These are phyloP conservation scores for Hericium alpestre DNA, from an alignment of 768 basidiomycete genomes.

Conservation along the genomic window DNA sequence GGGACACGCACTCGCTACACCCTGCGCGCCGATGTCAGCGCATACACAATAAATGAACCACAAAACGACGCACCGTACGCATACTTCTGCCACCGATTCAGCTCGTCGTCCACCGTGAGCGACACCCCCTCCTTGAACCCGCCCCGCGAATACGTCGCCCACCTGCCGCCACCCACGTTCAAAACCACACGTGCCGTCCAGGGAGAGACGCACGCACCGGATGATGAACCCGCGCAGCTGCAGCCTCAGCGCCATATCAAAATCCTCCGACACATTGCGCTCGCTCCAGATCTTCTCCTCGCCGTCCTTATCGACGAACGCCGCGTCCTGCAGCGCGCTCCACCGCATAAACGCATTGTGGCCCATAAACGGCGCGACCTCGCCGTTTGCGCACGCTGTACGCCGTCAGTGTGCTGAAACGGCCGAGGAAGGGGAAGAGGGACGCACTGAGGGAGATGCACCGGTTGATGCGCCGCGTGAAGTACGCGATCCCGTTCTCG, in stretches of 20 bases:
- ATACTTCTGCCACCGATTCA: constrained; percentile 90
- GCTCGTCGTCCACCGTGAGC: constrained; percentile 79
- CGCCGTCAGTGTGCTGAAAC: neutral
- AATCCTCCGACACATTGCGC: constrained; percentile 57
- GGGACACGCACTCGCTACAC: constrained; percentile 37
- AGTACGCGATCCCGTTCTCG: constrained; percentile 37
- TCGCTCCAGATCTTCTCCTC: constrained; percentile 55
- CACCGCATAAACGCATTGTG: constrained; percentile 48
- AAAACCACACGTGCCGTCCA: too few species aligned
- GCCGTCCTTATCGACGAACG: constrained; percentile 39
- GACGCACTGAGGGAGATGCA: constrained; percentile 26
- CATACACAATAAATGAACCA: constrained; percentile 1
- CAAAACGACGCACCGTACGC: constrained; percentile 44
- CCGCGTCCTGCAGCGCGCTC: constrained; percentile 47
- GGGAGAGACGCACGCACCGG: constrained; percentile 11
- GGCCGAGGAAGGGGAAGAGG: neutral
- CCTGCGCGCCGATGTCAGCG: constrained; percentile 23
- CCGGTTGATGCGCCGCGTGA: constrained; percentile 39
- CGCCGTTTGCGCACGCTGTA: constrained; percentile 30
- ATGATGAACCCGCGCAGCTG: constrained; percentile 41
- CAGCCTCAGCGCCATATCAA: constrained; percentile 55
- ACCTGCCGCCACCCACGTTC: constrained; percentile 22
- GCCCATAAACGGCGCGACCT: constrained; percentile 35
- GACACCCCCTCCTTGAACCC: constrained; percentile 90
- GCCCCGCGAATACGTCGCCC: constrained; percentile 79